phyloP scores from a whole-genome alignment of 139 green algal species.

The Yamagishiella unicocca region DNA sequence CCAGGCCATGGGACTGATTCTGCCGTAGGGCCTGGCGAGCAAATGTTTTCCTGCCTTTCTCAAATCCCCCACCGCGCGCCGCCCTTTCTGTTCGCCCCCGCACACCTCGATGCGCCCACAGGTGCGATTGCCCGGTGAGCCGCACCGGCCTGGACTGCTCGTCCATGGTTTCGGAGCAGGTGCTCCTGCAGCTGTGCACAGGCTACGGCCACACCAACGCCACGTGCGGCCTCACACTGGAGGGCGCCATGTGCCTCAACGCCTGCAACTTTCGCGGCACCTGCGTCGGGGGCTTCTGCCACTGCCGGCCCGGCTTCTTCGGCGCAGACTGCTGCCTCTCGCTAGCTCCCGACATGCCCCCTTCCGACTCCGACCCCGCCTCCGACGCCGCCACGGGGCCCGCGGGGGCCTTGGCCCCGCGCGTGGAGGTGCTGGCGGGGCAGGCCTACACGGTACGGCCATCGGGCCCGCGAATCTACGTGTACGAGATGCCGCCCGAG shows the following conservation, averaged over 20 bases:
- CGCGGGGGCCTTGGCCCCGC: background rate
- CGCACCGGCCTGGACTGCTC: slow-evolving; percentile 41
- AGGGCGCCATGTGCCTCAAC: slow-evolving; percentile 48
- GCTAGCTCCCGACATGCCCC: background rate
- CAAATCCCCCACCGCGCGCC: too few relatives aligned
- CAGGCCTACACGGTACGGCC: slow-evolving; percentile 30
- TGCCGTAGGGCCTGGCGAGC: too few relatives aligned
- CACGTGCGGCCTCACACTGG: slow-evolving; percentile 10
- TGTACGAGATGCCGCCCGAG: slow-evolving; percentile 58
- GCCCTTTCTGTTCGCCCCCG: too few relatives aligned
- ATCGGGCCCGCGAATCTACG: slow-evolving; percentile 46
- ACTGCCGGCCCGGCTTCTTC: slow-evolving; percentile 50
- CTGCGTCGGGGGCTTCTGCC: slow-evolving; percentile 50
- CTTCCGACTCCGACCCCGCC: background rate
- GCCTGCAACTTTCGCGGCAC: slow-evolving; percentile 47
- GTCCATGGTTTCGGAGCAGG: background rate
- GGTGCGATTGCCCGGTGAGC: slow-evolving; percentile 55
- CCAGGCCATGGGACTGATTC: too few relatives aligned
- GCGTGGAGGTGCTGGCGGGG: slow-evolving; percentile 45
- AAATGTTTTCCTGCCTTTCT: too few relatives aligned
- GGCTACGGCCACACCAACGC: slow-evolving; percentile 8
- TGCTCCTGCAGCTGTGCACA: background rate
- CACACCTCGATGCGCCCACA: too few relatives aligned
- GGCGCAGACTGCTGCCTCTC: slow-evolving; percentile 56
- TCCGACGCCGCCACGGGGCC: background rate